Conservation (phyloP, 495 filamentous ascomycete species). For the Bacidia rubella region DNA sequence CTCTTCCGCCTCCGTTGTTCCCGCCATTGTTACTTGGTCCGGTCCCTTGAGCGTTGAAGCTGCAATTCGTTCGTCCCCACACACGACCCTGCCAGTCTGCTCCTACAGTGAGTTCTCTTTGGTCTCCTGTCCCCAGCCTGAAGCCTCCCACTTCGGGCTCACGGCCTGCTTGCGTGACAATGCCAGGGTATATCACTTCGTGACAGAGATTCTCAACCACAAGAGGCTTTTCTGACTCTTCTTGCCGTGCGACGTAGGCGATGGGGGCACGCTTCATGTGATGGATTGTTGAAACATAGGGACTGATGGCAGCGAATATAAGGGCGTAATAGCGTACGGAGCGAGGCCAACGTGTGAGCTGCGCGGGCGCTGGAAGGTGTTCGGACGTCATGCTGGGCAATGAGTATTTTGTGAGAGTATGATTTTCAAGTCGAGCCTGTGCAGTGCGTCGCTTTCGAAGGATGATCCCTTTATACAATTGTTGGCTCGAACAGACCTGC, state of each 20-base stretch:
- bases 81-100: constrained; percentile 65
- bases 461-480: too few relatives aligned
- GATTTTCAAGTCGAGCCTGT: too few relatives aligned
- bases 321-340: neutral
- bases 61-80: constrained; percentile 76
- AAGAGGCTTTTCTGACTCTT: constrained; percentile 24
- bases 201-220: constrained; percentile 51
- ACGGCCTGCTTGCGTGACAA: constrained; percentile 51
- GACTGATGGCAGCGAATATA: neutral
- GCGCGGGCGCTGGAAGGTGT: neutral
- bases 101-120: constrained; percentile 41
- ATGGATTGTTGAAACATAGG: constrained; percentile 13
- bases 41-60: constrained; percentile 45
- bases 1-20: constrained; percentile 31
- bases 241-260: constrained; percentile 11
- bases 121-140: constrained; percentile 37
- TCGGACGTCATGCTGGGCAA: neutral
- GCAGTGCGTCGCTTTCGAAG: too few relatives aligned
- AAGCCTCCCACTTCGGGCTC: constrained; percentile 51
- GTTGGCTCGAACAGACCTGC: too few relatives aligned
- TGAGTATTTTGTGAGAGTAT: too few relatives aligned
- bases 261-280: constrained; percentile 21
- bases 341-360: neutral
- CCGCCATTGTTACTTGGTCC: constrained; percentile 28
- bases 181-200: constrained; percentile 57